Evolutionary conservation across 345 rosid genomes (phyloP).

Genomic region (Gossypium anomalum): DNA sequence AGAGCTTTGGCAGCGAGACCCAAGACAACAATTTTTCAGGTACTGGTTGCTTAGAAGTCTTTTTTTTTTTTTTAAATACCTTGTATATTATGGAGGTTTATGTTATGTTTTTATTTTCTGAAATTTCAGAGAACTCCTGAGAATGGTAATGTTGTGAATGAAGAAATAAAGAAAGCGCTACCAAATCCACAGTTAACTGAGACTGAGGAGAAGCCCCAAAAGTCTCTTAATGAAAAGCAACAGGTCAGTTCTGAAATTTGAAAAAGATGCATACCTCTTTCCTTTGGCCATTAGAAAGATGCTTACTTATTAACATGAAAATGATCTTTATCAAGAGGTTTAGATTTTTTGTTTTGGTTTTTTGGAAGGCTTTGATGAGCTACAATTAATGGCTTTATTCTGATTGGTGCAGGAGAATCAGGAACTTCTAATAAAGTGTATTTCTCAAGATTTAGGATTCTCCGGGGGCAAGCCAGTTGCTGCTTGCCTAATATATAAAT

Average conservation of each 20-base stretch:
- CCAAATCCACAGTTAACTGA: conserved; percentile 45
- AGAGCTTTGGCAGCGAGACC: conserved; percentile 54
- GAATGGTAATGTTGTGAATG: conserved; percentile 55
- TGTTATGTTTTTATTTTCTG: conserved; percentile 14
- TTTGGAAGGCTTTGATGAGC: neutral
- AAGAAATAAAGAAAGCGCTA: conserved; percentile 47
- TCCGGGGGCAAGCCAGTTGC: conserved; percentile 85
- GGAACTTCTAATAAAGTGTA: conserved; percentile 74
- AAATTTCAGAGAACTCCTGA: conserved; percentile 73
- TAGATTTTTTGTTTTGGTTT: neutral
- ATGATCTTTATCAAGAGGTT: neutral
- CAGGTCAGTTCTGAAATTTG: conserved; percentile 42
- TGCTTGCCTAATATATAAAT: conserved; percentile 86
- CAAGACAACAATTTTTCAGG: conserved; percentile 69
- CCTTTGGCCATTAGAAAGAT: neutral
- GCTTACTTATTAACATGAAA: neutral
- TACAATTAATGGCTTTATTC: conserved; percentile 8
- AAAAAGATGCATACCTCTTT: neutral
- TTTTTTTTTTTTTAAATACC: neutral
- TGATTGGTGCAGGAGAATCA: conserved; percentile 70
- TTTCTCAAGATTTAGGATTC: conserved; percentile 83
- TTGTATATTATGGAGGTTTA: conserved; percentile 13
- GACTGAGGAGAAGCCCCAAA: conserved; percentile 79
- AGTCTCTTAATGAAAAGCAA: conserved; percentile 89
- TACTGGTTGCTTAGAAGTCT: conserved; percentile 21